These are phyloP conservation scores for Carex parvula DNA, from an alignment of 176 grass and related monocot species.

Conservation along the genomic window DNA sequence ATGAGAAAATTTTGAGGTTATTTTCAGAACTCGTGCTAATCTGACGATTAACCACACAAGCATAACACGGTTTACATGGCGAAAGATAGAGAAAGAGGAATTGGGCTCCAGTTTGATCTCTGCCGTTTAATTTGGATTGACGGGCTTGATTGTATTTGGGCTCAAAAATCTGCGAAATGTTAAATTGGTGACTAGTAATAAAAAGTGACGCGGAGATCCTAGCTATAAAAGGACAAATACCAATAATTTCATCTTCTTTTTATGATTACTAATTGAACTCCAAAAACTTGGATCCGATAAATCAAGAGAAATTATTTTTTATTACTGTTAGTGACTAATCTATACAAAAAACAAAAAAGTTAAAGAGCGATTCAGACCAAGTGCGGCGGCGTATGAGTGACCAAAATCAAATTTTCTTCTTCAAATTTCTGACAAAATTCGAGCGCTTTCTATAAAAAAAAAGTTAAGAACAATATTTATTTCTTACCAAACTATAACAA, in stretches of 20 bases:
- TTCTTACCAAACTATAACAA: constrained; percentile 15
- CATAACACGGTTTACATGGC: background rate
- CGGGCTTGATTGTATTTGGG: background rate
- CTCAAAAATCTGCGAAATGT: background rate
- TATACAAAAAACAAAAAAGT: background rate
- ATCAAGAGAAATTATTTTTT: background rate
- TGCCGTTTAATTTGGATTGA: constrained; percentile 2
- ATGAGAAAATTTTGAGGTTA: background rate
- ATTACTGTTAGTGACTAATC: background rate
- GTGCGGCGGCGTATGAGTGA: background rate
- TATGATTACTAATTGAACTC: background rate
- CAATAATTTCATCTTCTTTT: background rate
- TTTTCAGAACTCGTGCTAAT: constrained; percentile 11
- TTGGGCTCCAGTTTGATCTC: background rate
- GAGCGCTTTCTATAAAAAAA: background rate
- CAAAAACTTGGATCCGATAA: background rate
- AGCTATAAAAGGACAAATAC: background rate
- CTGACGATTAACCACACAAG: background rate
- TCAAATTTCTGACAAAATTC: background rate
- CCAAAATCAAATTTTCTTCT: background rate
- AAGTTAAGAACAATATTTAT: background rate
- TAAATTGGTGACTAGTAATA: background rate
- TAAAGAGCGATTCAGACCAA: background rate
- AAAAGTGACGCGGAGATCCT: background rate
- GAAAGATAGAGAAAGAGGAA: background rate